A percentile compares a stretch with the other conserved stretches of the same genome.
phyloP scores from a whole-genome alignment of 148 eudicot species.

The Cornus florida region DNA sequence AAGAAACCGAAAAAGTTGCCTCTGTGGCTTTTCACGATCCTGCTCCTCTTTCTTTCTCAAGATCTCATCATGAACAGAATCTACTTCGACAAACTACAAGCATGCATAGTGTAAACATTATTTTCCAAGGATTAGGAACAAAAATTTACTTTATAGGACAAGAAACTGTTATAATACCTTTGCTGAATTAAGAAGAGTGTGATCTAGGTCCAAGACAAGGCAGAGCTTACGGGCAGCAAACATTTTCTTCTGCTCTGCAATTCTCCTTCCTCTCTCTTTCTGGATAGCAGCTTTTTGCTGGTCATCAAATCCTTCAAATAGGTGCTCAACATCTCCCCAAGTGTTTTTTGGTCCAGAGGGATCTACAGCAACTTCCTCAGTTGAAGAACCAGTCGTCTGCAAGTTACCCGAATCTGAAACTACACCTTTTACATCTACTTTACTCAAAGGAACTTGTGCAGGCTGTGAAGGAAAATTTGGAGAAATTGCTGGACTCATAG shows the following conservation, averaged over 20 bases:
- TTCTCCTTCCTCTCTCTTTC: conserved; percentile 81
- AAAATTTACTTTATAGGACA: background rate
- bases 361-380: conserved; percentile 49
- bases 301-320: conserved; percentile 84
- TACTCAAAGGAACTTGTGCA: conserved; percentile 30
- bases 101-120: background rate
- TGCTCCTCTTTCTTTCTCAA: conserved; percentile 95
- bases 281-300: conserved; percentile 87
- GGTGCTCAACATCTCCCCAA: conserved; percentile 89
- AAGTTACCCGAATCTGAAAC: conserved; percentile 28
- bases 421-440: conserved; percentile 25
- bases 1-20: conserved; percentile 90
- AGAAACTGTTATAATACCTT: conserved; percentile 50
- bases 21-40: conserved; percentile 81
- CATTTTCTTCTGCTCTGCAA: conserved; percentile 92
- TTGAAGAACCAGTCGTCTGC: conserved; percentile 35
- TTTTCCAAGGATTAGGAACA: background rate
- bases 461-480: conserved; percentile 40
- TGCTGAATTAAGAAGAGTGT: conserved; percentile 96
- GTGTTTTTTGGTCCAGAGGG: conserved; percentile 50
- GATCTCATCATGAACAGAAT: conserved; percentile 80
- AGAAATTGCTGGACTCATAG: conserved; percentile 33
- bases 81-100: conserved; percentile 82
- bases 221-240: conserved; percentile 79
- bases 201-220: conserved; percentile 97